Base-by-base conservation (phyloP, 2,329 filamentous ascomycete genomes). In the Ascochyta pisi region DNA sequence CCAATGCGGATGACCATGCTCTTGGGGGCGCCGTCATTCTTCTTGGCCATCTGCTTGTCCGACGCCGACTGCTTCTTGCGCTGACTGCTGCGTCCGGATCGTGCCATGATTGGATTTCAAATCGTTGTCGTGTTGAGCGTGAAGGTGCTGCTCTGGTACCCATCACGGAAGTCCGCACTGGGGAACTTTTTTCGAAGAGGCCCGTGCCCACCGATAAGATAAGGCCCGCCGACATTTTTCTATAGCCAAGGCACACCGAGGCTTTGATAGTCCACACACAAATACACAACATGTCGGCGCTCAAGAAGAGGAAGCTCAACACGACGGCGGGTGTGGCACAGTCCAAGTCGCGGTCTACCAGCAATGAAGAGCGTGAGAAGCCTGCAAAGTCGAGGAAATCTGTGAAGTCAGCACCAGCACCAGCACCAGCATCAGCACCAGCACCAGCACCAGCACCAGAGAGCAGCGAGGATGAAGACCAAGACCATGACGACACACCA, bases 1-100 rank as follows among this genome's bases (percentile, higher is more conserved):
- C 95, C 95, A 69, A 97, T 93, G 66, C 95, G 91, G 77, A 99
- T 96, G 55, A 99, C 94, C 94, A 99, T 97, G 75, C 90, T 96
- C 83, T 97, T 97, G 31, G 95, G 95, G 47, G 87, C 84, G 62
- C 87, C 86, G 49, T 84, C 82, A 56, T 81, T 82, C 76, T 87
- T 86, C 76, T 88, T 86, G 15, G 65, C 55, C 29, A 62, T 60
- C 50, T 68, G 60, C 65, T 73, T 74, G 60, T 75, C 72, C 39
- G 60, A 44, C 4, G 55, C 64, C 19, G 72, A 73, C 70, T 75
- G 72, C 63, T 71, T 73, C 54, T 66, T 68, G 46, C 72, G 64
- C 43, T 66, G 64, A 47, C 64, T 73, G 58, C 63, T 68, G 61
- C 64, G 57, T 19, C 54, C 54, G 46, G 54, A 51, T 61, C 70